Conservation (phyloP, 331 rosid genomes). For the Telfairia occidentalis region DNA sequence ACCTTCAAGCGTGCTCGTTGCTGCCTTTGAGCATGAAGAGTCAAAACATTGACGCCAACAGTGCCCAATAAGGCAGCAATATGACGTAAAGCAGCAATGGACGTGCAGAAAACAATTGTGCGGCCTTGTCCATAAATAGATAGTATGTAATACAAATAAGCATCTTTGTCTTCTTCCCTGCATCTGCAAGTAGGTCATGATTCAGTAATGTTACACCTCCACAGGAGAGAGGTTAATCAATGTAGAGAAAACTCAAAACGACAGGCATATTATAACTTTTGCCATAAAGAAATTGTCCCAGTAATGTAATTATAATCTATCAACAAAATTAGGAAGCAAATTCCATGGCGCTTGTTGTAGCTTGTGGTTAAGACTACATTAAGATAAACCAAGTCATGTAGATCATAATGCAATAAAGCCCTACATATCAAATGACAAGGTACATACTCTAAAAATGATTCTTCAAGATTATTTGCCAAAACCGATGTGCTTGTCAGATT, state of each 20-base stretch:
- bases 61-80: constrained; percentile 67
- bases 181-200: constrained; percentile 43
- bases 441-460: constrained; percentile 85
- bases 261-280: neutral
- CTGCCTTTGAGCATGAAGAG: constrained; percentile 91
- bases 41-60: constrained; percentile 59
- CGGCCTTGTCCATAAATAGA: constrained; percentile 85
- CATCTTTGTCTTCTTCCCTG: constrained; percentile 90
- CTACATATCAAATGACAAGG: constrained; percentile 13
- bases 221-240: neutral
- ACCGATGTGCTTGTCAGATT: constrained; percentile 75
- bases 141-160: constrained; percentile 75
- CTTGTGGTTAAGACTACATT: neutral
- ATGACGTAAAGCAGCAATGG: constrained; percentile 85
- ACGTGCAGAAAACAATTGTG: constrained; percentile 84
- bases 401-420: neutral
- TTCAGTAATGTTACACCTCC: constrained; percentile 13
- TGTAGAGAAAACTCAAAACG: constrained; percentile 1
- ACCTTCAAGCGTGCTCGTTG: constrained; percentile 91
- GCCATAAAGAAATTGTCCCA: neutral
- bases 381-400: constrained; percentile 1
- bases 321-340: neutral
- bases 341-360: neutral
- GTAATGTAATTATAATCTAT: neutral
- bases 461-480: constrained; percentile 72